Evolutionary conservation across 768 basidiomycete species (phyloP), one percentile per base, ranked within the genome.

Genomic region (Mycena indigotica): DNA sequence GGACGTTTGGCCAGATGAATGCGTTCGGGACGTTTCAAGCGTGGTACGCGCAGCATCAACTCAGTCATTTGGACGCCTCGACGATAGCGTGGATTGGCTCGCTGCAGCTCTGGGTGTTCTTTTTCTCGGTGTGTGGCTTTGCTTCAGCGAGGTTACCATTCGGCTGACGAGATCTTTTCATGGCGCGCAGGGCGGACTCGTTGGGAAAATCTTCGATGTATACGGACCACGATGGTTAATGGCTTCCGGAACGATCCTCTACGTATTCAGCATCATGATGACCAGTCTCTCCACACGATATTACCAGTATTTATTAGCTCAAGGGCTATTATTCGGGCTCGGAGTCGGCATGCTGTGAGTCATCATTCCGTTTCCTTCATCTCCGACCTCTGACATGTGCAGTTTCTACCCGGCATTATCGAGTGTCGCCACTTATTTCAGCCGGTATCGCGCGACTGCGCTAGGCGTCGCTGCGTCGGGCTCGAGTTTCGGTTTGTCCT

Each of bases 41-140:
- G 13, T 89, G 84, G 83, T 89, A 90, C 62, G 74, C 78, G 12
- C 70, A 69, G 17, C 83, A 90, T 68, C 84, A 89, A 67, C 76
- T 90, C n/a, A 67, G 68, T n/a, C 69, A 77, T 62, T 61, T 78
- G 28, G 70, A 83, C 13, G 72, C 83, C 15, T 84, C 84, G 30
- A 80, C 77, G 21, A 86, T 89, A 60, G 84, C 87, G 2, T 88
- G 87, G 84, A 87, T 89, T 60, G 87, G 87, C 3, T 85, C 85
- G 2, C 59, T 88, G 46, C 88, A 89, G 64, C 71, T 89, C 3
- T 88, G 83, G 79, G 71, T 81, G 19, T 86, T 89, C 67, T 89
- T 88, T 74, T 81, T 86, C 63, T 83, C 84, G 56, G 87, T 88
- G 67, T 46, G 84, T n/a, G n/a, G n/a, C n/a, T 55, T 40, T 48